These are phyloP conservation scores for Vararia minispora DNA, from an alignment of 768 basidiomycete species.

Conservation along the genomic window DNA sequence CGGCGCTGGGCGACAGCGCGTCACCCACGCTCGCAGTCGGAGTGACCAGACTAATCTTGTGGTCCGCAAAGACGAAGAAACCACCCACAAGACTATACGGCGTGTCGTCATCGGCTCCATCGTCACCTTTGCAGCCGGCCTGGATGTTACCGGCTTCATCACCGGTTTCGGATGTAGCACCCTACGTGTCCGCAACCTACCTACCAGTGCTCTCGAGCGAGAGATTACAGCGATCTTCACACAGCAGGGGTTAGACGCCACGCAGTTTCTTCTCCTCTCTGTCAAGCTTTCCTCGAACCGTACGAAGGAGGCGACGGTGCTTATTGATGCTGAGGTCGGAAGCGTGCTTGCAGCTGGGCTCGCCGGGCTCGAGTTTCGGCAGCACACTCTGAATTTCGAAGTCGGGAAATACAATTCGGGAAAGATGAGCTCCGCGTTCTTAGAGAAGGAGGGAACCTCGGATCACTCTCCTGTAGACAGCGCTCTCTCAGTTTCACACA, in stretches of 20 bases:
- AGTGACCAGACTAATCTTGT: background rate
- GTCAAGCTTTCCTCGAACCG: slow-evolving; percentile 10
- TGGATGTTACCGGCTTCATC: background rate
- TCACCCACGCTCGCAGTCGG: too few species aligned
- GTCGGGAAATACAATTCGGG: slow-evolving; percentile 28
- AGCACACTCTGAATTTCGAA: slow-evolving; percentile 31
- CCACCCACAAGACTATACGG: background rate
- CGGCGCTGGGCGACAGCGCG: too few species aligned
- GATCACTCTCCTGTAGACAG: too few species aligned
- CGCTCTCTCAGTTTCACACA: too few species aligned
- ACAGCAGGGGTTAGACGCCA: background rate
- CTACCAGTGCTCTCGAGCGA: background rate
- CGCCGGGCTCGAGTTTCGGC: slow-evolving; percentile 37
- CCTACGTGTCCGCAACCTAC: background rate
- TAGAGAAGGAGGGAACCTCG: too few species aligned
- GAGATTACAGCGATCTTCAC: background rate
- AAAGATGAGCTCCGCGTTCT: too few species aligned
- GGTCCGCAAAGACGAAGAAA: background rate
- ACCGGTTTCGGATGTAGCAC: background rate
- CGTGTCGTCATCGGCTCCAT: background rate
- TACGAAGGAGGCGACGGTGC: slow-evolving; percentile 30
- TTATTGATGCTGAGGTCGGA: slow-evolving; percentile 31
- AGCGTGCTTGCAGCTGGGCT: slow-evolving; percentile 31
- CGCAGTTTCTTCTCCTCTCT: background rate
- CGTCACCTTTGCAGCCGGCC: background rate